Percentiles rank a stretch among this genome's conserved stretches.
Conservation (phyloP, 2,329 filamentous ascomycete genomes). For the Didymella keratinophila region DNA sequence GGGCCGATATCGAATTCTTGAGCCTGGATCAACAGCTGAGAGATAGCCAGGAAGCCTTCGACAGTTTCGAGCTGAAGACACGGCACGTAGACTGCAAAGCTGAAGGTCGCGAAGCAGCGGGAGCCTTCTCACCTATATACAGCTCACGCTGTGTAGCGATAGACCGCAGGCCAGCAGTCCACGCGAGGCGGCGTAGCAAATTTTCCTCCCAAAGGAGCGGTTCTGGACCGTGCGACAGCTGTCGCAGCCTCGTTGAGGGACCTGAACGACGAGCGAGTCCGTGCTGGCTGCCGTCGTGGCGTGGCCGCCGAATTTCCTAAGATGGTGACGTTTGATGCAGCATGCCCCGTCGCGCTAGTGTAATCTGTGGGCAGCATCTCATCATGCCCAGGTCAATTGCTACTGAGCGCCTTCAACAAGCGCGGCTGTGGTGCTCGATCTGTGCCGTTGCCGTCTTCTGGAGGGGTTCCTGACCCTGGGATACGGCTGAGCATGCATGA, state of each 20-base stretch:
- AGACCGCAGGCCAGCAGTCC: neutral
- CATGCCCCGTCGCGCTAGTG: conserved; percentile 1
- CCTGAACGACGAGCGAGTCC: conserved; percentile 7
- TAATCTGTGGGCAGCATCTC: conserved; percentile 1
- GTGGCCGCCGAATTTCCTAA: neutral
- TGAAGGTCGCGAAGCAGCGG: conserved; percentile 3
- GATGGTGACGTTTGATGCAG: conserved; percentile 11
- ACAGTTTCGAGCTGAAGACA: conserved; percentile 6
- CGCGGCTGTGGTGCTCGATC: conserved; percentile 5
- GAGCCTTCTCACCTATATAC: conserved; percentile 3
- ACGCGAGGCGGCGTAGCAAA: conserved; percentile 10
- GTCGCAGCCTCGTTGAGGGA: conserved; percentile 4
- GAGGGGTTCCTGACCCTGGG: conserved; percentile 4
- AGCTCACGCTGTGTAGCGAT: conserved; percentile 11
- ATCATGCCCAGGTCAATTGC: conserved; percentile 9
- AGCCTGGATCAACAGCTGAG: conserved; percentile 17
- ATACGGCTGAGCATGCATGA: conserved; percentile 10
- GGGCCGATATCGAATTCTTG: conserved; percentile 8
- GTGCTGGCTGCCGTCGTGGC: conserved; percentile 18
- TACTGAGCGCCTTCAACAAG: neutral
- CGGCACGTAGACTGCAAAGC: conserved; percentile 3
- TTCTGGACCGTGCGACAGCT: conserved; percentile 17
- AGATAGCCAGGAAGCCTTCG: neutral
- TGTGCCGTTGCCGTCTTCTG: conserved; percentile 2
- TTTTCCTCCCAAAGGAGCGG: neutral